A percentile compares a stretch with the other conserved stretches of the same genome.
Evolutionary conservation across 1,284 basidiomycete genomes (phyloP).

Genomic region (Rhodotorula sp.): DNA sequence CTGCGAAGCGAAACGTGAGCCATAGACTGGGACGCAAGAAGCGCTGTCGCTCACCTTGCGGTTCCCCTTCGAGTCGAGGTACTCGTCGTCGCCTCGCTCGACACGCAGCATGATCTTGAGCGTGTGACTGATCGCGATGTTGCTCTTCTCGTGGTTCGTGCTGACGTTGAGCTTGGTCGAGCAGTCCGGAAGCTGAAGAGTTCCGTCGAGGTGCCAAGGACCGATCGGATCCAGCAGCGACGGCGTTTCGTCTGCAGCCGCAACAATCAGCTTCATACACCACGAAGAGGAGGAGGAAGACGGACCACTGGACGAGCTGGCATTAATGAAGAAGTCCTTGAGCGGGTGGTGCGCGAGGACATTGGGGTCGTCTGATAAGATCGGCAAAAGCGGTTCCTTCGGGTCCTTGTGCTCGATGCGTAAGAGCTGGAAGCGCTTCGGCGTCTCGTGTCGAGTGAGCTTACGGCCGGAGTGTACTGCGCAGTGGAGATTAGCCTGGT

Average conservation of each 20-base stretch:
- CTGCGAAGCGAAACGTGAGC: not conserved
- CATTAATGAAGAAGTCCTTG: constrained; percentile 43
- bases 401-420: constrained; percentile 61
- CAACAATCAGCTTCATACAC: not conserved
- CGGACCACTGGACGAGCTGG: constrained; percentile 41
- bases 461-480: constrained; percentile 47
- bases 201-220: constrained; percentile 58
- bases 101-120: constrained; percentile 83
- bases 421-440: constrained; percentile 67
- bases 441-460: constrained; percentile 72
- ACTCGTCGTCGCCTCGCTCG: constrained; percentile 69
- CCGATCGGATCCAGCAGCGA: constrained; percentile 56
- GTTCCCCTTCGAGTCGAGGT: constrained; percentile 66
- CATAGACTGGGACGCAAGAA: constrained; percentile 5
- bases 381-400: constrained; percentile 64
- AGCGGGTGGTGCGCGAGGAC: constrained; percentile 41
- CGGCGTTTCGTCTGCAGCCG: constrained; percentile 47
- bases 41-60: constrained; percentile 55
- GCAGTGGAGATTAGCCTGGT: no score
- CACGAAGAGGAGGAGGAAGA: accelerated
- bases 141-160: constrained; percentile 76
- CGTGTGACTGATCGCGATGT: constrained; percentile 73
- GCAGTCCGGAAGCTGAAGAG: constrained; percentile 54
- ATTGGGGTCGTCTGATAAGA: constrained; percentile 55
- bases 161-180: constrained; percentile 66